Conservation (phyloP, 208 protist species). For the Leishmania arabica region DNA sequence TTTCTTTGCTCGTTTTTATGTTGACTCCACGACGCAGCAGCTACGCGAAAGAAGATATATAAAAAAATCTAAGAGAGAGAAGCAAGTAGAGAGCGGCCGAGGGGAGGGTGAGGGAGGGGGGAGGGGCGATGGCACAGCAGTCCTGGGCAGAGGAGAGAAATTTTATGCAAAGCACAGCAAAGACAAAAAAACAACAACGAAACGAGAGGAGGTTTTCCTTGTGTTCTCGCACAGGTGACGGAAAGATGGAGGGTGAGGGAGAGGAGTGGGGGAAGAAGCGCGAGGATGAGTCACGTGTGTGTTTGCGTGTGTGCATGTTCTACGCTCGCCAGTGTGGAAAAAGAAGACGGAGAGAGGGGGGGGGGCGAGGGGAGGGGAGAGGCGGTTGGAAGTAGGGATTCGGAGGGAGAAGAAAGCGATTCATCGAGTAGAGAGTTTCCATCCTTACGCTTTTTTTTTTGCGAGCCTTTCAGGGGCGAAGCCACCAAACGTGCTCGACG, state of each 20-base stretch:
- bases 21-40: neutral
- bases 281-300: neutral
- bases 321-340: neutral
- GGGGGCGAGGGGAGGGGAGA: neutral
- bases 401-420: neutral
- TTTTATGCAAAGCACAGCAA: too few relatives aligned
- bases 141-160: too few relatives aligned
- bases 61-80: neutral
- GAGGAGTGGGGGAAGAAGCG: neutral
- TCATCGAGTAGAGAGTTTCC: neutral
- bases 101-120: neutral
- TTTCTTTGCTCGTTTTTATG: neutral
- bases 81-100: neutral
- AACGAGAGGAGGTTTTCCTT: too few relatives aligned
- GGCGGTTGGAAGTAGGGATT: neutral
- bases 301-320: neutral
- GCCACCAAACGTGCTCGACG: neutral
- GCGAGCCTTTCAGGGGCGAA: neutral
- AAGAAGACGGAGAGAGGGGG: neutral
- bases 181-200: too few relatives aligned
- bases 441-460: too few relatives aligned
- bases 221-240: too few relatives aligned
- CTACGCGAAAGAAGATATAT: neutral
- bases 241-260: neutral
- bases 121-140: neutral